Evolutionary conservation across 2,329 filamentous ascomycete species (phyloP), one percentile per base, ranked within the genome.

Genomic region (Aspergillus unguis): DNA sequence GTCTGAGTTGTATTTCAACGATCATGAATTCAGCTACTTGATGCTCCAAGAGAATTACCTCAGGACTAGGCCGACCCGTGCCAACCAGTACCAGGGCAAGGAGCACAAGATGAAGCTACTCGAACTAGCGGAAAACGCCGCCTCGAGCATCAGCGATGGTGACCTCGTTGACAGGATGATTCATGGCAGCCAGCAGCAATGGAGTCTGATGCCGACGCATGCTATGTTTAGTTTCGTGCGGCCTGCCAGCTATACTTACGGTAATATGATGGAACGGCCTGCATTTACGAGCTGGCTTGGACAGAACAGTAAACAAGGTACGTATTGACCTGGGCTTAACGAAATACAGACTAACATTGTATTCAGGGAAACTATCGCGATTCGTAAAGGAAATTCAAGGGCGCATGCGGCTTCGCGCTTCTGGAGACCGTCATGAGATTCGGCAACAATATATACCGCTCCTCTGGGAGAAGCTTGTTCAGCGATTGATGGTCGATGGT

Each of bases 41-140:
- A 97, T 99, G 94, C 85, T 99, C 43, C 94, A 99, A 69, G 95
- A 99, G 71, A 99, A 99, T 67, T 99, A 99, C 63, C 80, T 99
- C 9, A 87, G 85, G 57, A 91, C 90, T 2, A 89, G 85, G 55
- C 94, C 94, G 3, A 80, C 85, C 55, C 79, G 76, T 9, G 76
- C 88, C 3, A 81, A 77, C 55, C 79, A 77, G 23, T 86, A 85
- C 67, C 78, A 77, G 36, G 83, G 81, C 53, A 84, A 83, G 58
- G 86, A 92, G 69, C 81, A 85, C 57, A 86, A 83, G 28, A 75
- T 96, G 49, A 95, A 95, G 70, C 75, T 85, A n/a, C 80, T 99
- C 6, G 90, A 97, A 70, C 77, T 97, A 6, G 83, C 87, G 25
- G 92, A 95, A 58, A 83, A 89, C 63, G 94, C 94, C 3, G 92